Evolutionary conservation across 2,329 filamentous ascomycete genomes (phyloP).

Genomic region (Lachnellula suecica): DNA sequence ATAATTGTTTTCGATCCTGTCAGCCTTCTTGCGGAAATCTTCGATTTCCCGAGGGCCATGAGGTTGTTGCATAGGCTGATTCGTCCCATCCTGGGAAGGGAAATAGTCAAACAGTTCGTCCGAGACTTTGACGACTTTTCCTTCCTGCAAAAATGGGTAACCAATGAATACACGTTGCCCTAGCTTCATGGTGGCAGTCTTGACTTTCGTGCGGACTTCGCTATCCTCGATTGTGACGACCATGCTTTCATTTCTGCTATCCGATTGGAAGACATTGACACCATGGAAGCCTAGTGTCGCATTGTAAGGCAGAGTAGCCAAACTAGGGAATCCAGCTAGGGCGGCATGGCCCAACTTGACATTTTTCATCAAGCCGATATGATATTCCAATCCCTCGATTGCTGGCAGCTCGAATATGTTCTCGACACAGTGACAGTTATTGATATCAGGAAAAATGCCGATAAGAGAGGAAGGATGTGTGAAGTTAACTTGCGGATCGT

Average conservation of each 20-base stretch:
- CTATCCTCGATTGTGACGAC: conserved; percentile 80
- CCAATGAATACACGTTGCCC: conserved; percentile 87
- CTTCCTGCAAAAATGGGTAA: conserved; percentile 94
- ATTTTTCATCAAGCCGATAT: conserved; percentile 79
- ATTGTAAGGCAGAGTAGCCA: conserved; percentile 82
- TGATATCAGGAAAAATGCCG: conserved; percentile 86
- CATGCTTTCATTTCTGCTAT: conserved; percentile 96
- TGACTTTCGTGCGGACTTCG: conserved; percentile 67
- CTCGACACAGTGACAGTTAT: conserved; percentile 85
- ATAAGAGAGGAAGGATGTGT: conserved; percentile 84
- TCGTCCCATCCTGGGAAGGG: conserved; percentile 61
- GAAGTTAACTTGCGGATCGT: conserved; percentile 74
- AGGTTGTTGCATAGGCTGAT: conserved; percentile 63
- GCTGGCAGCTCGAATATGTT: conserved; percentile 95
- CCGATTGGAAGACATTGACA: conserved; percentile 91
- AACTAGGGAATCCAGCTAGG: conserved; percentile 89
- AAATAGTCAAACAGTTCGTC: conserved; percentile 93
- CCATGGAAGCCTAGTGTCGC: conserved; percentile 83
- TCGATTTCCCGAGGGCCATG: conserved; percentile 76
- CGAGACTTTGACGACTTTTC: conserved; percentile 82
- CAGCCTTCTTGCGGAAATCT: conserved; percentile 81
- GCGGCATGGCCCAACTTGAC: conserved; percentile 79
- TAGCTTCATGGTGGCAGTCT: conserved; percentile 74
- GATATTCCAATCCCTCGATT: conserved; percentile 84
- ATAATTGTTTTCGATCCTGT: conserved; percentile 81